Evolutionary conservation across 2,329 filamentous ascomycete genomes (phyloP).

Genomic region (Ascomycota sp.): DNA sequence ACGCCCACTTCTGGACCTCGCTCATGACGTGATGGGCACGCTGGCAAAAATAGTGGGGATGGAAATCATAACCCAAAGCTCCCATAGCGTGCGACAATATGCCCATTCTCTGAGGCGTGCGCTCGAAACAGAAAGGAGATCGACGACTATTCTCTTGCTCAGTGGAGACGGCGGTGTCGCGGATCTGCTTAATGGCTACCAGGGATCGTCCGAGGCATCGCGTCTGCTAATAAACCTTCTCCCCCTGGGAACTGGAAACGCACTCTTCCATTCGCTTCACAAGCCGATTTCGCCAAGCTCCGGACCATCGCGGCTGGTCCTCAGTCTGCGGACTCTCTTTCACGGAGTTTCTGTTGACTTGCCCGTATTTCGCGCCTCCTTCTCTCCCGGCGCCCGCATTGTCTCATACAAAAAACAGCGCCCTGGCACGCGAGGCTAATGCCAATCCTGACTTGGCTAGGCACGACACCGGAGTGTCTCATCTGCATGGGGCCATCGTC

Average conservation of each 20-base stretch:
- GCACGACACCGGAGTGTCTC: slow-evolving; percentile 13
- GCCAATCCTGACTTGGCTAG: too few relatives aligned
- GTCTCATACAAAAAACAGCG: slow-evolving; percentile 23
- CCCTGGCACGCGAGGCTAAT: too few relatives aligned
- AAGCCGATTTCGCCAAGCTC: slow-evolving; percentile 28
- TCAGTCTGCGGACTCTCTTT: slow-evolving; percentile 37
- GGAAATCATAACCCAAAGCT: slow-evolving; percentile 41
- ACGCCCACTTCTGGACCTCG: slow-evolving; percentile 28
- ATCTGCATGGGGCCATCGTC: slow-evolving; percentile 59
- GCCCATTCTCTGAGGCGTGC: slow-evolving; percentile 19
- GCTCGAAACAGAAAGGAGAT: slow-evolving; percentile 9
- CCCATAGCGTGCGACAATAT: slow-evolving; percentile 43
- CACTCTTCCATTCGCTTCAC: slow-evolving; percentile 40
- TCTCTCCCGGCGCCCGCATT: slow-evolving; percentile 35
- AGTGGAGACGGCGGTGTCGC: slow-evolving; percentile 77
- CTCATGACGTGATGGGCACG: slow-evolving; percentile 11
- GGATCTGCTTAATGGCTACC: slow-evolving; percentile 51
- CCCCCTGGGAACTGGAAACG: slow-evolving; percentile 46
- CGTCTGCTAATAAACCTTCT: slow-evolving; percentile 29
- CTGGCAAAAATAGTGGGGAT: neutral
- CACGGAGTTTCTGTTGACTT: slow-evolving; percentile 31
- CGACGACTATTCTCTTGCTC: slow-evolving; percentile 48
- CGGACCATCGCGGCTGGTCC: slow-evolving; percentile 20
- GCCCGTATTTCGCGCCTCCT: slow-evolving; percentile 40
- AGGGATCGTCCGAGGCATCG: slow-evolving; percentile 2